These are phyloP conservation scores for Colletotrichum cereale DNA, from an alignment of 2,329 filamentous ascomycete species.

Conservation along the genomic window DNA sequence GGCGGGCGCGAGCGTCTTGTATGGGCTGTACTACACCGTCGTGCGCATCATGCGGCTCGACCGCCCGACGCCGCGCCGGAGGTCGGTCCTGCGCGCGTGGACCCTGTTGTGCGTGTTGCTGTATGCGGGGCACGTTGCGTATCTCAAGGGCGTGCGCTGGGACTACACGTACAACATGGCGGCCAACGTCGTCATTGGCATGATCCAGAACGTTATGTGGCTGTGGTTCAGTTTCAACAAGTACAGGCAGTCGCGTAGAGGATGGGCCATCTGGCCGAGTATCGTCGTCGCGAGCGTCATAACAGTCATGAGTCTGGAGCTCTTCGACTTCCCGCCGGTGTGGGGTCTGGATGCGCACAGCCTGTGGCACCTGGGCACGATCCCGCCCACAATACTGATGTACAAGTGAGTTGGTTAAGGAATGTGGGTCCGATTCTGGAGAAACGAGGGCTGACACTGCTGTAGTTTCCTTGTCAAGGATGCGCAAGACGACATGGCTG, in stretches of 20 bases:
- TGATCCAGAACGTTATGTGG: conserved; percentile 88
- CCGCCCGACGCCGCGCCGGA: conserved; percentile 57
- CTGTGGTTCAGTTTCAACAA: conserved; percentile 82
- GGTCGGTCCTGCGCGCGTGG: conserved; percentile 77
- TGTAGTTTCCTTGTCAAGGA: conserved; percentile 87
- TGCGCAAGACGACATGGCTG: conserved; percentile 83
- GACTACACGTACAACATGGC: conserved; percentile 99
- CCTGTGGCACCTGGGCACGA: conserved; percentile 95
- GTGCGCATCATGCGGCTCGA: conserved; percentile 89
- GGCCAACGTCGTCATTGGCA: conserved; percentile 86
- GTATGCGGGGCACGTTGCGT: conserved; percentile 83
- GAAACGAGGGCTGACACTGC: neutral
- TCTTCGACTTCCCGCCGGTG: conserved; percentile 93
- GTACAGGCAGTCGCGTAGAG: conserved; percentile 77
- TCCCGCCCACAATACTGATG: conserved; percentile 88
- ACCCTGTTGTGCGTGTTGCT: conserved; percentile 77
- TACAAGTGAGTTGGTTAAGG: conserved; percentile 80
- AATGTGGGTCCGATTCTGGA: neutral
- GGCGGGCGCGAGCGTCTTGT: conserved; percentile 89
- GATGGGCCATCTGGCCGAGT: conserved; percentile 91
- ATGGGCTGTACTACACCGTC: conserved; percentile 88
- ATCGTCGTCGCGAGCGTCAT: conserved; percentile 93
- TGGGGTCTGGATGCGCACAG: conserved; percentile 92
- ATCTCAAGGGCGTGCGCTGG: conserved; percentile 88
- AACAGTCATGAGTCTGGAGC: conserved; percentile 93